These are phyloP conservation scores for Berkeleyomyces rouxiae DNA, from an alignment of 2,329 filamentous ascomycete genomes.

Conservation along the genomic window DNA sequence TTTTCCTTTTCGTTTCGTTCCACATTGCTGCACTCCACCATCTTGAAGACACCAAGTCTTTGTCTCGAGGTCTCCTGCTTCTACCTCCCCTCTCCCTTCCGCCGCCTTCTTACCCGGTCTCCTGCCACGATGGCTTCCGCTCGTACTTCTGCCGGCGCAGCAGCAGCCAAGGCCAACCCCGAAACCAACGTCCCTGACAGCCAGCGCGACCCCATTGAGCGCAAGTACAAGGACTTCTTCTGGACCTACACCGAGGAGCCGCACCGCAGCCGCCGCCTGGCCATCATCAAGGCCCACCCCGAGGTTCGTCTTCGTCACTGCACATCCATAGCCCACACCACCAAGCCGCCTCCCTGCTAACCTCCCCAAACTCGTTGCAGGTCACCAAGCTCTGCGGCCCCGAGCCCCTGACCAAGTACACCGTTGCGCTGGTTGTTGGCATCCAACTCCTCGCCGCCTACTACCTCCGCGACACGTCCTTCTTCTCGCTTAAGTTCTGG, in stretches of 20 bases:
- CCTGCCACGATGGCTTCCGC: background rate
- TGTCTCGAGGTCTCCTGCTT: background rate
- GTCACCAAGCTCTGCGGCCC: conserved; percentile 94
- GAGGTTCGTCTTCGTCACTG: conserved; percentile 42
- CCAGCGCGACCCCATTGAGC: conserved; percentile 12
- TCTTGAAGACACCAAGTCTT: too few relatives aligned
- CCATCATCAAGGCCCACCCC: conserved; percentile 95
- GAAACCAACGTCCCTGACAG: conserved; percentile 6
- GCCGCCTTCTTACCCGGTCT: background rate
- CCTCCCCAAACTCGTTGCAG: conserved; percentile 26
- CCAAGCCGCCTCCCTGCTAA: background rate
- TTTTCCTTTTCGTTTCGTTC: background rate
- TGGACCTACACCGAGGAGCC: conserved; percentile 99
- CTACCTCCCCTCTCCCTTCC: background rate
- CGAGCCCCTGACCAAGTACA: conserved; percentile 88
- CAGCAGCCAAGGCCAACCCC: background rate
- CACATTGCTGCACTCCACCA: background rate
- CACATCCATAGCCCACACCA: background rate
- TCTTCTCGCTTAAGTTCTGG: conserved; percentile 75
- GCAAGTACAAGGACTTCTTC: conserved; percentile 48
- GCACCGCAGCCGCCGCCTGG: conserved; percentile 73
- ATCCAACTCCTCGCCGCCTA: conserved; percentile 68
- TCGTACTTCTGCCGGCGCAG: conserved; percentile 4
- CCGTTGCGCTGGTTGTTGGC: conserved; percentile 67
- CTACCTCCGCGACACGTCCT: conserved; percentile 55